phyloP scores from a whole-genome alignment of 805 yeast genomes.

The Candida broadrunensis region DNA sequence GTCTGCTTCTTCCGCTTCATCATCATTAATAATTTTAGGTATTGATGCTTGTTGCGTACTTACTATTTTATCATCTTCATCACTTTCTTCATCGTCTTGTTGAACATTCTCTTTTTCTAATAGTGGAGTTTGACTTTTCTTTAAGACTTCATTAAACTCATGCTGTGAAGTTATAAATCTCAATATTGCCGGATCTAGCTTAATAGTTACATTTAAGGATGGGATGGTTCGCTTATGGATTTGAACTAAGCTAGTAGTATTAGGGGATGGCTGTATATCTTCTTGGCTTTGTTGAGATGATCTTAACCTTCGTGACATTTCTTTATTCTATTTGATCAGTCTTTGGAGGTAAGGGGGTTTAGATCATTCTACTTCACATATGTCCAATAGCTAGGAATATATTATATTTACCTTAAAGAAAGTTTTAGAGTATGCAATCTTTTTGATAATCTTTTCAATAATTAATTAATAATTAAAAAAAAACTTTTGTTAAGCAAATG shows the following conservation, averaged over 20 bases:
- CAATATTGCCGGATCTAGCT: not conserved
- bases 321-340: too few species aligned
- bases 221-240: not conserved
- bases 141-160: not conserved
- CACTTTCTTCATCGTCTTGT: not conserved
- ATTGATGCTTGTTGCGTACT: not conserved
- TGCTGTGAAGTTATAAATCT: not conserved
- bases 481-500: too few species aligned
- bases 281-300: not conserved
- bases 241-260: not conserved
- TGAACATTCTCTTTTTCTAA: not conserved
- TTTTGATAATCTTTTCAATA: too few species aligned
- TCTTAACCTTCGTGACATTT: not conserved
- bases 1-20: conserved; percentile 3
- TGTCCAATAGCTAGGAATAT: too few species aligned
- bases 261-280: too few species aligned
- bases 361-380: too few species aligned
- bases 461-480: too few species aligned
- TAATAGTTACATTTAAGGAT: not conserved
- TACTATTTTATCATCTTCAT: not conserved
- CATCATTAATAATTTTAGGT: not conserved
- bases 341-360: too few species aligned
- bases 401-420: too few species aligned
- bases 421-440: too few species aligned
- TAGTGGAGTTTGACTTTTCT: not conserved